Evolutionary conservation across 306 rosid species (phyloP).

Genomic region (Lathyrus sativus): DNA sequence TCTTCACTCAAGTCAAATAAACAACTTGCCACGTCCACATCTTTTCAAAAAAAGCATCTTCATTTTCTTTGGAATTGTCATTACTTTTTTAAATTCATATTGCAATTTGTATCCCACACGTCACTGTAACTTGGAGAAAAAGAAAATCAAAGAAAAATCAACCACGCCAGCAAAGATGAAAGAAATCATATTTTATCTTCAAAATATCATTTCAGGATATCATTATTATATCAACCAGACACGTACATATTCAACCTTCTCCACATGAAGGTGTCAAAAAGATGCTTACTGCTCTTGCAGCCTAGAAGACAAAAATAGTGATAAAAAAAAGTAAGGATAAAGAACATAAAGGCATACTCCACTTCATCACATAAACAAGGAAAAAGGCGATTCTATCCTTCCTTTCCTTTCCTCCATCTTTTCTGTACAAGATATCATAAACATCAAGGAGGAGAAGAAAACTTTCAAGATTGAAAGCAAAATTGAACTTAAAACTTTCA

Average conservation of each 20-base stretch:
- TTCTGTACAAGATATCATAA: conserved; percentile 25
- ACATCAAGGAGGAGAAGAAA: neutral
- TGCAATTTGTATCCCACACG: conserved; percentile 28
- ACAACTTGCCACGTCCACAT: conserved; percentile 33
- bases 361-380: conserved; percentile 46
- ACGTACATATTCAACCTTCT: conserved; percentile 52
- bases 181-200: conserved; percentile 38
- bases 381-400: conserved; percentile 52
- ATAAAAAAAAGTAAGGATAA: conserved; percentile 34
- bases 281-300: conserved; percentile 49
- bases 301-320: conserved; percentile 36
- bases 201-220: conserved; percentile 37
- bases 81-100: conserved; percentile 4
- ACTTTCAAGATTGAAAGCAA: neutral
- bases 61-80: conserved; percentile 6
- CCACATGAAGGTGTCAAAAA: conserved; percentile 53
- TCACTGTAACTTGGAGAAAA: neutral
- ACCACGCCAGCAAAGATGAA: conserved; percentile 32
- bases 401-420: conserved; percentile 43
- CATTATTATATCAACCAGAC: conserved; percentile 49
- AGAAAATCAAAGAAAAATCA: conserved; percentile 8
- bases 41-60: conserved; percentile 22
- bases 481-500: neutral
- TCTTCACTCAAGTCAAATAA: conserved; percentile 24
- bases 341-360: conserved; percentile 39